phyloP scores from a whole-genome alignment of 2,329 filamentous ascomycete genomes.

The Diaporthe vaccinii region DNA sequence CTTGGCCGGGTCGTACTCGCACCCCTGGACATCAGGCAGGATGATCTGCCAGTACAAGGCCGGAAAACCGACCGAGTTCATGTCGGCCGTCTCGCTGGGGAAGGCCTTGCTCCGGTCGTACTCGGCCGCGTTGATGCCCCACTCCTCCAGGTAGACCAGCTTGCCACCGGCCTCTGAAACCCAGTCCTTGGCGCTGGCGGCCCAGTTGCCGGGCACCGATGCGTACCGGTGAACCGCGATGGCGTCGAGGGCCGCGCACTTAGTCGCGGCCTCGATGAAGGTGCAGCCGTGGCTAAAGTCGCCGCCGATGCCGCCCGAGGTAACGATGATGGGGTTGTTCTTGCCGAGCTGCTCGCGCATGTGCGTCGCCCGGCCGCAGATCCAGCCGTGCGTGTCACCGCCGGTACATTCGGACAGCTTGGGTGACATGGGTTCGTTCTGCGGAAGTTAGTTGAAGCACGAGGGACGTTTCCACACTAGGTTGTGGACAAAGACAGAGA shows the following conservation, averaged over 20 bases:
- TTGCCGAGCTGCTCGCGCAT: neutral
- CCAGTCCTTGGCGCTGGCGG: constrained; percentile 40
- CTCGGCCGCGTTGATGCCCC: constrained; percentile 41
- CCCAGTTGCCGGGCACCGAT: neutral
- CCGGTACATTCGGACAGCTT: neutral
- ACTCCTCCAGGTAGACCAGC: constrained; percentile 50
- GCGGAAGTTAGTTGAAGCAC: neutral
- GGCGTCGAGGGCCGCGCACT: constrained; percentile 59
- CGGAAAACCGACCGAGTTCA: constrained; percentile 49
- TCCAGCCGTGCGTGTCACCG: neutral
- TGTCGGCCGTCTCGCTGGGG: constrained; percentile 46
- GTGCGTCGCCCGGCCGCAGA: constrained; percentile 3
- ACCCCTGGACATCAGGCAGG: constrained; percentile 36
- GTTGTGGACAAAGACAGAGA: neutral
- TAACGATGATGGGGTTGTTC: neutral
- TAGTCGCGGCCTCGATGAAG: constrained; percentile 54
- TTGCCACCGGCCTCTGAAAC: constrained; percentile 46
- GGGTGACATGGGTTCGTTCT: neutral
- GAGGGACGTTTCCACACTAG: neutral
- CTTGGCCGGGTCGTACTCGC: constrained; percentile 5
- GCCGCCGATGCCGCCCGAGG: constrained; percentile 43
- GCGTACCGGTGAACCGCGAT: constrained; percentile 42
- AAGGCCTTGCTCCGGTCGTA: constrained; percentile 43
- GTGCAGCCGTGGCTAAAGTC: constrained; percentile 46
- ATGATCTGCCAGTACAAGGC: constrained; percentile 52